Base-by-base conservation (phyloP, 805 yeast species). In the Limtongia smithiae region DNA sequence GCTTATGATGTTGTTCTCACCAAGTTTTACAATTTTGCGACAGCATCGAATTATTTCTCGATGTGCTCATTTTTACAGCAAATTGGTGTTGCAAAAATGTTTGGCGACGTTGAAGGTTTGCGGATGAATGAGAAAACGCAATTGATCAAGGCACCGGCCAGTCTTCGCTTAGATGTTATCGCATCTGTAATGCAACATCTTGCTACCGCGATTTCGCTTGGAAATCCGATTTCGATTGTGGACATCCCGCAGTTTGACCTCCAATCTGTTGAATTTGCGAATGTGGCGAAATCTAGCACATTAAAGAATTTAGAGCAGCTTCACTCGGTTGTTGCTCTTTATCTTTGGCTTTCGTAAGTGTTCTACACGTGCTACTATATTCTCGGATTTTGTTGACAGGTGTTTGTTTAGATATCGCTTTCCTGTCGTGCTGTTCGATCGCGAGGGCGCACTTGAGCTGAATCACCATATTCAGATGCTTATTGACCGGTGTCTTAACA, bases 401-500 rank as follows among this genome's bases (percentile, higher is more conserved):
- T 2, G 6, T 25, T 7, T 25, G 28, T 9, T 20, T 38, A 48
- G 52, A 14, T 50, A 51, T 64, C 72, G 97, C 61, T 91, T 83
- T 71, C 95, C 97, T 0, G 80, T 83, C 27, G 74, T 80, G 43
- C 86, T 89, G 59, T 77, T 84, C 15, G 96, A 88, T 65, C 72
- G 80, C 14, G 85, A 82, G 50, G 77, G 87, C 40, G 95, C 95
- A 0, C 64, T 67, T 21, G 85, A 84, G 47, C 66, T 87, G 59
- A 85, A 85, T 25, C 28, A 12, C 11, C 48, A 41, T 27, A 39
- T 52, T 4, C 54, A 52, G 38, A 9, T n/a, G 17, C 48, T 49
- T 7, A 51, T 51, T 17, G 56, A 51, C 32, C 18, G 28, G 21
- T 51, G 56, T 27, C 37, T 51, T 37, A 48, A 51, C 22, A 48